Base-by-base conservation (phyloP, 202 grass and related monocot genomes). In the Dendrocalamus latiflorus region DNA sequence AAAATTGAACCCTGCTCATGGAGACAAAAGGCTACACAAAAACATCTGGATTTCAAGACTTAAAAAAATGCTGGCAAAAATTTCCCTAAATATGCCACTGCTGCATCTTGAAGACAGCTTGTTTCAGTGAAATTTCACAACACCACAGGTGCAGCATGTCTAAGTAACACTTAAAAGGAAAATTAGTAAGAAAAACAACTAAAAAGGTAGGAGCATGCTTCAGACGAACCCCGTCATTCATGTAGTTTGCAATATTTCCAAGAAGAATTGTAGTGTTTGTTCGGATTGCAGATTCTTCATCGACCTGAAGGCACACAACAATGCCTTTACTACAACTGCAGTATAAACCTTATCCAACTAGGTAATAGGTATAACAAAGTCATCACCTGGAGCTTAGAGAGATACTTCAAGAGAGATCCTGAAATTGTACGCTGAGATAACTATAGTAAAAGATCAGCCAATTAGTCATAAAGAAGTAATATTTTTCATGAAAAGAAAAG, bases 191-290 rank as follows among this genome's bases (percentile, higher is more conserved):
- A 33, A 87, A 49, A 64, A 53, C 22, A 91, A 58, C 9, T 18
- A 89, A 85, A 82, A 74, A n/a, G 34, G 22, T 76, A 39, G 1
- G 34, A 74, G 38, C 21, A 20, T 75, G 38, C 65, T 87, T 68
- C 81, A 68, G 47, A 97, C 88, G 56, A 81, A 99, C 96, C 91
- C 93, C 96, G 3, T 99, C 96, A 92, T 96, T 99, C 91, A 99
- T 95, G 82, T 94, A 90, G 86, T 74, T 99, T 58, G 93, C 90
- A 81, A 99, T 99, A 75, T 99, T 99, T 79, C 93, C 96, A 64
- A 99, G 88, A 86, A 99, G 91, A 86, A 99, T 99, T 70, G 96
- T 99, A 74, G 96, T 99, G 78, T 99, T 99, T 25, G 96, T 99
- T 67, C 96, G 88, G 83, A 99, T 99, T 83, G 91, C 93, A 48